Evolutionary conservation across 768 basidiomycete species (phyloP), one percentile per base, ranked within the genome.

Genomic region (Zangia roseola): DNA sequence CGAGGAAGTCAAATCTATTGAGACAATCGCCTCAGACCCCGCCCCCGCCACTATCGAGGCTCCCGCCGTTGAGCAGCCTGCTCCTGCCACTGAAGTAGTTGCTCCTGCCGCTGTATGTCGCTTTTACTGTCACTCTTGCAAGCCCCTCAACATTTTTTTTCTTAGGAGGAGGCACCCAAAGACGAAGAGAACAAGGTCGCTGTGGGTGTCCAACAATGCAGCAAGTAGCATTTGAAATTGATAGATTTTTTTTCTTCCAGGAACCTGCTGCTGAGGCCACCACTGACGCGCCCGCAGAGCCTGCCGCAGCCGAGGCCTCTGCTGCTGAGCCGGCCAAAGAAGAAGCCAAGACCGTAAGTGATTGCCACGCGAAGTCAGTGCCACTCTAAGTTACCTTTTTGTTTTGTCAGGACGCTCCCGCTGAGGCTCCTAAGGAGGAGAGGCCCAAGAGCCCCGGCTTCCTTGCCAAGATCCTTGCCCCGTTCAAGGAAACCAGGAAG

Each of bases 401-500:
- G 35, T 20, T 30, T 30, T 25, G 25, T 44, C 45, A 53, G 56
- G 38, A 73, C 75, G 74, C 73, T 16, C 74, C 85, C 64, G 72
- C 74, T 43, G 67, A 75, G 49, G 52, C 72, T 25, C 8, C 63
- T 4, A 84, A 86, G 81, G 90, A 89, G 76, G 84, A 90, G 57
- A 78, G 79, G 58, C 86, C 88, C 60, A 88, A 84, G 81, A 90
- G 88, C 72, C 88, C 89, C 16, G 72, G 80, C 44, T 62, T 93
- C 57, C 76, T 94, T 49, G 65, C 82, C 59, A 93, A 87, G 71
- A 72, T 94, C 53, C 83, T 94, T 50, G 83, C 83, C 24, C 80
- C 86, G 35, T 84, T 92, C 79, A 90, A 88, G 74, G 68, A 68
- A 36, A 61, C 65, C 43, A 75, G 72, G 69, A 66, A 64, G 53